Percentiles rank a stretch among this genome's conserved stretches.
Evolutionary conservation across 2,329 filamentous ascomycete genomes (phyloP).

Genomic region (Penicillium sp.): DNA sequence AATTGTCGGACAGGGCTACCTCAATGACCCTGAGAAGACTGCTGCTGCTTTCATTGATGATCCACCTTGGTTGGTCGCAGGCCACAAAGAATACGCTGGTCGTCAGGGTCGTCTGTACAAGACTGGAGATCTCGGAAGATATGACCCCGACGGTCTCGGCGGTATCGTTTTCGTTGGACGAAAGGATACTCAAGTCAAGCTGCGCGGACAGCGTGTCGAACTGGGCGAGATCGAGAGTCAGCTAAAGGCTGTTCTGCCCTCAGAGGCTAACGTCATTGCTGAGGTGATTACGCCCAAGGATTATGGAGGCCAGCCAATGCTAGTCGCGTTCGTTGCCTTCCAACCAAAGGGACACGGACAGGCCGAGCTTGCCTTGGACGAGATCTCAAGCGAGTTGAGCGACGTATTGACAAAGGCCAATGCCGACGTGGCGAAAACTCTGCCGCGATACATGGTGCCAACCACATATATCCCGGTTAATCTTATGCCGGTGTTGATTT

Average conservation of each 20-base stretch:
- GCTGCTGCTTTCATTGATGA: slow-evolving; percentile 38
- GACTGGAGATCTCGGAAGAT: slow-evolving; percentile 42
- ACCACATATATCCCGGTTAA: slow-evolving; percentile 47
- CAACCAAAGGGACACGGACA: slow-evolving; percentile 25
- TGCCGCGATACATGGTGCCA: slow-evolving; percentile 39
- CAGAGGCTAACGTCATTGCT: slow-evolving; percentile 44
- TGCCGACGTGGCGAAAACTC: slow-evolving; percentile 26
- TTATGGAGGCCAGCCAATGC: slow-evolving; percentile 28
- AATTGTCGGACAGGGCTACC: slow-evolving; percentile 49
- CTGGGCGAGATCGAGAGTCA: slow-evolving; percentile 45
- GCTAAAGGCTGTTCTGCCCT: slow-evolving; percentile 30
- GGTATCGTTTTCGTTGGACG: slow-evolving; percentile 41
- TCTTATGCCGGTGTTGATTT: slow-evolving; percentile 44
- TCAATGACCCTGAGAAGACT: slow-evolving; percentile 43
- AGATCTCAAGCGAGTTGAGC: slow-evolving; percentile 21
- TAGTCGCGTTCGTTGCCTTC: slow-evolving; percentile 34
- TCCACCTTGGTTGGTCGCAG: slow-evolving; percentile 38
- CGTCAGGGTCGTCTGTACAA: slow-evolving; percentile 41
- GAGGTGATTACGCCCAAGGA: slow-evolving; percentile 49
- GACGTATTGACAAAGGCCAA: slow-evolving; percentile 23
- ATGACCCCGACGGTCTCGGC: slow-evolving; percentile 40
- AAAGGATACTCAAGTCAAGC: slow-evolving; percentile 45
- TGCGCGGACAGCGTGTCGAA: slow-evolving; percentile 47
- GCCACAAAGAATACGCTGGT: slow-evolving; percentile 26
- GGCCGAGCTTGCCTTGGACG: slow-evolving; percentile 16